A percentile compares a stretch with the other conserved stretches of the same genome.
Conservation (phyloP, 331 rosid genomes). For the Ulmus americana region DNA sequence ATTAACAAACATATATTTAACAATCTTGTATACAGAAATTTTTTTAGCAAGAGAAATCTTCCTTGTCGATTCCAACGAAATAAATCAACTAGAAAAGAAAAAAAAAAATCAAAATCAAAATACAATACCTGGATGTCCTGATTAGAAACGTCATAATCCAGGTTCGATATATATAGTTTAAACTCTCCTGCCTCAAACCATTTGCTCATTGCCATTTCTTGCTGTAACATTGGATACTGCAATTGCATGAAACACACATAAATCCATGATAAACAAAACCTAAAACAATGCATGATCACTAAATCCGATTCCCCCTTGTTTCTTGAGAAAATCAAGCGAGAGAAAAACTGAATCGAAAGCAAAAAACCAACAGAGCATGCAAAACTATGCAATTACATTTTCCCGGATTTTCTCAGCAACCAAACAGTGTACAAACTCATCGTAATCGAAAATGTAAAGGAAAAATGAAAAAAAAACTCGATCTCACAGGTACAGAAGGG, state of each 20-base stretch:
- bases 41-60: background rate
- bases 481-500: slow-evolving; percentile 13
- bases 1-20: no score
- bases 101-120: background rate
- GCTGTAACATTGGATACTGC: slow-evolving; percentile 13
- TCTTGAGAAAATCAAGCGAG: background rate
- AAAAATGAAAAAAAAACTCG: background rate
- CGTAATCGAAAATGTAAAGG: background rate
- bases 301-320: background rate
- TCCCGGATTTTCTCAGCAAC: slow-evolving; percentile 6
- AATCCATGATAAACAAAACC: no score
- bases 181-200: slow-evolving; percentile 10
- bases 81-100: background rate
- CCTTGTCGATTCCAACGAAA: background rate
- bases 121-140: slow-evolving; percentile 29
- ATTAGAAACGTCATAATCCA: slow-evolving; percentile 33
- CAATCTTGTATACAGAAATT: no score
- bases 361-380: no score
- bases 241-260: background rate
- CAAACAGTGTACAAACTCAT: background rate
- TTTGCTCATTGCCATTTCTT: slow-evolving; percentile 1
- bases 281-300: no score
- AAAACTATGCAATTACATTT: background rate
- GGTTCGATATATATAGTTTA: slow-evolving; percentile 35
- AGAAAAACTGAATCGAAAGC: background rate